A percentile compares a stretch with the other conserved stretches of the same genome.
Conservation (phyloP, 2,329 filamentous ascomycete genomes). For the Paecilomyces fulvus region DNA sequence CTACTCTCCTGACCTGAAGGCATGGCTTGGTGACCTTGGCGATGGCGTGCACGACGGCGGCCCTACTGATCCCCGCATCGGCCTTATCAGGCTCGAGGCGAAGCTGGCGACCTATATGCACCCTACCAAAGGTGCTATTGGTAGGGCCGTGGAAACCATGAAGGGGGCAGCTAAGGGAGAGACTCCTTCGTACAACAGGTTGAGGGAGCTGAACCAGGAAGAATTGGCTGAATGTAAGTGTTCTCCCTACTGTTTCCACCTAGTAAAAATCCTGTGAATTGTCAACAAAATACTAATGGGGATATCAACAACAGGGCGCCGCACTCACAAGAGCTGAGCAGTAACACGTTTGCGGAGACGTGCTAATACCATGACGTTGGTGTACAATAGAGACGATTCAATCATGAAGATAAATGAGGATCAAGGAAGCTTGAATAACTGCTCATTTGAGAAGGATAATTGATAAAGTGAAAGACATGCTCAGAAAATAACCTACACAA, state of each 20-base stretch:
- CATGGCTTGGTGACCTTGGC: constrained; percentile 78
- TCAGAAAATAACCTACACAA: neutral
- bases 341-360: neutral
- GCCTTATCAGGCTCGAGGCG: constrained; percentile 67
- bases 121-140: constrained; percentile 53
- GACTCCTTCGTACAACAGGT: constrained; percentile 62
- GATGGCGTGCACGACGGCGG: constrained; percentile 78
- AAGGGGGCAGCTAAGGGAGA: constrained; percentile 68
- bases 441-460: neutral
- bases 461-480: neutral
- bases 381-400: neutral
- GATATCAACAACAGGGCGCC: constrained; percentile 19
- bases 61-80: constrained; percentile 72
- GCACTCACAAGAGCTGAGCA: constrained; percentile 12
- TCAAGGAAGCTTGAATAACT: neutral
- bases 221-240: constrained; percentile 55
- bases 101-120: constrained; percentile 65
- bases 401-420: neutral
- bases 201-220: constrained; percentile 61
- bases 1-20: constrained; percentile 66
- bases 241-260: neutral
- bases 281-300: neutral
- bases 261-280: neutral
- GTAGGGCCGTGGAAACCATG: constrained; percentile 60
- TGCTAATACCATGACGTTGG: neutral